Evolutionary conservation across 306 rosid species (phyloP), one percentile per base, ranked within the genome.

Genomic region (Cyamopsis tetragonoloba): DNA sequence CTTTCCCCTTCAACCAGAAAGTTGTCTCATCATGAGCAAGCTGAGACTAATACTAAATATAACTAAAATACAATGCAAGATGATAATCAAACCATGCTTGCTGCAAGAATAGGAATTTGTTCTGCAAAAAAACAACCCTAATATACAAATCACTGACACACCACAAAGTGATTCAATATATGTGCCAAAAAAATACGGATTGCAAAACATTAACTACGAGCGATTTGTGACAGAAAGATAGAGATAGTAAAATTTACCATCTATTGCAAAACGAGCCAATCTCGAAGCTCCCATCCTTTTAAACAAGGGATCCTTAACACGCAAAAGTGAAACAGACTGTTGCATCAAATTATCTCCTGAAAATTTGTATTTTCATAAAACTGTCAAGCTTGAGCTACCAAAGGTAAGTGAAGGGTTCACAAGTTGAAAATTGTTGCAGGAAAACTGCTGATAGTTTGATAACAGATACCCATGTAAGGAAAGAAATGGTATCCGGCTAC

Each of bases 271-370:
- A 54, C 95, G 96, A 62, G 95, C 76, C 50, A 89, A 68, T 74
- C 97, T 85, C 61, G 98, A 88, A 27, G 96, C 98, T 72, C 97
- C 98, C 91, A 90, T 88, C 69, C 98, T 85, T 86, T 93, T 90
- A 47, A 83, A 93, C 79, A 89, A 66, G 7, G 98, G 98, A 76
- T 93, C 98, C 85, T 84, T 88, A 71, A 93, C 88, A 22, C 79
- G 89, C 81, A 89, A 85, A 71, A 93, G 97, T 3, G 95, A 82
- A 4, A 93, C 82, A 3, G 98, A 93, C 81, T 93, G 97, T 32
- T 93, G 95, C 76, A 90, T 64, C 84, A 93, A 77, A 83, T 85
- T 93, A 12, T 93, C 98, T 44, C 98, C 98, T 89, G 80, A 38
- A 82, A 44, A 35, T 51, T 41, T 51, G 32, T 23, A 54, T 34